phyloP scores from a whole-genome alignment of 805 yeast genomes.

The Saccharomycopsis capsularis region DNA sequence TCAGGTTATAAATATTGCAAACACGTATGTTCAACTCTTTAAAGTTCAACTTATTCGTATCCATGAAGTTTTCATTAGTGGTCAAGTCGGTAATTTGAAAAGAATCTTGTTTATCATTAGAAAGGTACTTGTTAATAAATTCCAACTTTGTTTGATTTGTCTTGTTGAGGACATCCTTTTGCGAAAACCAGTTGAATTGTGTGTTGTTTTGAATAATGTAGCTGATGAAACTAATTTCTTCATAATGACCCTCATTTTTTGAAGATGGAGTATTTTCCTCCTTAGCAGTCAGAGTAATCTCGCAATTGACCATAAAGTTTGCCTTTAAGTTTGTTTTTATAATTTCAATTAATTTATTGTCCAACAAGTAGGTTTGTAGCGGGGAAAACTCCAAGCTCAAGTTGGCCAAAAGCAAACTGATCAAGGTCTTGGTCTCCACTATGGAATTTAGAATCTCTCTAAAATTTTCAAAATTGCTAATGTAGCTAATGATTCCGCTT shows the following conservation, averaged over 20 bases:
- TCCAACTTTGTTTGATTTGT: background rate
- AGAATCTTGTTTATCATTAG: background rate
- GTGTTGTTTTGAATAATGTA: background rate
- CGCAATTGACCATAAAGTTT: background rate
- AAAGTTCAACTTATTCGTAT: background rate
- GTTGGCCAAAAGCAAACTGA: constrained; percentile 9
- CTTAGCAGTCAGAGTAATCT: background rate
- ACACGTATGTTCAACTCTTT: background rate
- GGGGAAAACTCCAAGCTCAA: constrained; percentile 16
- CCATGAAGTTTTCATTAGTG: background rate
- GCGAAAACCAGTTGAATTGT: background rate
- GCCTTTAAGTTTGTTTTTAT: background rate
- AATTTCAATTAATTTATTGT: background rate
- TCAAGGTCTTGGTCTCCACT: constrained; percentile 1
- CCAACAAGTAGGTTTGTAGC: constrained; percentile 1
- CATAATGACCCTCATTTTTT: background rate
- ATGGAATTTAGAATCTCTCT: constrained; percentile 3
- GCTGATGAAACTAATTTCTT: background rate
- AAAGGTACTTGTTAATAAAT: background rate
- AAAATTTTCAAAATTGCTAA: constrained; percentile 6
- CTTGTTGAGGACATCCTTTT: background rate
- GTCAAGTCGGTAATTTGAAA: background rate
- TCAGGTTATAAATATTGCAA: background rate
- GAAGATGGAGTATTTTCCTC: background rate
- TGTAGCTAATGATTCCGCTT: background rate